phyloP scores from a whole-genome alignment of 768 basidiomycete genomes.

The Basidioascus undulatus region DNA sequence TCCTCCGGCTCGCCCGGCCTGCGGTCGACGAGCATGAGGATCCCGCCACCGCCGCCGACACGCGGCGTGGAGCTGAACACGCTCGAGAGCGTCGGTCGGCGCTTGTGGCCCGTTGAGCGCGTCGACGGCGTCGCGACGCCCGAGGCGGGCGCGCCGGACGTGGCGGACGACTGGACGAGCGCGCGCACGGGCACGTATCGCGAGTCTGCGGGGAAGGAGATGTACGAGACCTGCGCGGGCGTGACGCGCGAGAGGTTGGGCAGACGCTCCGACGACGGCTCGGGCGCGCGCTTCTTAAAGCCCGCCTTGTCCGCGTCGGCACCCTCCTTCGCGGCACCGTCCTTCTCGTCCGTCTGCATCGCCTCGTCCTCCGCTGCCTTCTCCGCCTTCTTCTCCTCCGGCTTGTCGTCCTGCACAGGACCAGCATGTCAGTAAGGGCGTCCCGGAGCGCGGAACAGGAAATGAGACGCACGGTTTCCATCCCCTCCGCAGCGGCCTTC shows the following conservation, averaged over 20 bases:
- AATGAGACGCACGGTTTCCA: conserved; percentile 43
- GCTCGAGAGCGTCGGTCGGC: conserved; percentile 1
- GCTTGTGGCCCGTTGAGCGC: conserved; percentile 4
- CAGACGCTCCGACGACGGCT: conserved; percentile 49
- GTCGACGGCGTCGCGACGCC: conserved; percentile 12
- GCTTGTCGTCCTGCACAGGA: conserved; percentile 29
- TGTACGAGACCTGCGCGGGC: conserved; percentile 60
- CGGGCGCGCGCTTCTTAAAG: conserved; percentile 33
- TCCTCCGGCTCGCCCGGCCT: conserved; percentile 45
- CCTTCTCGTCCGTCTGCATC: conserved; percentile 41
- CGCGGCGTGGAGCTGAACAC: conserved; percentile 21
- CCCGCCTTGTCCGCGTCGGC: conserved; percentile 14
- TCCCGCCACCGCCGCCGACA: conserved; percentile 61
- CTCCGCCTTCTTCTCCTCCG: conserved; percentile 29
- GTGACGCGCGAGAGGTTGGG: conserved; percentile 82
- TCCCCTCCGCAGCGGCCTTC: conserved; percentile 53
- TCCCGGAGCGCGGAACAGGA: background rate
- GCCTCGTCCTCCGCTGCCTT: conserved; percentile 35
- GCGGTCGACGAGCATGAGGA: conserved; percentile 55
- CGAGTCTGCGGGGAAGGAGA: conserved; percentile 51
- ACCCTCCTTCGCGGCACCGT: conserved; percentile 10
- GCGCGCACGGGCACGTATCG: conserved; percentile 77
- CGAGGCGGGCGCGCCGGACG: background rate
- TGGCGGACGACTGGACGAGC: conserved; percentile 29
- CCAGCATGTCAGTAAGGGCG: background rate